These are phyloP conservation scores for Chlamydomonas reinhardtii DNA, from an alignment of 163 green algal genomes.

Conservation along the genomic window DNA sequence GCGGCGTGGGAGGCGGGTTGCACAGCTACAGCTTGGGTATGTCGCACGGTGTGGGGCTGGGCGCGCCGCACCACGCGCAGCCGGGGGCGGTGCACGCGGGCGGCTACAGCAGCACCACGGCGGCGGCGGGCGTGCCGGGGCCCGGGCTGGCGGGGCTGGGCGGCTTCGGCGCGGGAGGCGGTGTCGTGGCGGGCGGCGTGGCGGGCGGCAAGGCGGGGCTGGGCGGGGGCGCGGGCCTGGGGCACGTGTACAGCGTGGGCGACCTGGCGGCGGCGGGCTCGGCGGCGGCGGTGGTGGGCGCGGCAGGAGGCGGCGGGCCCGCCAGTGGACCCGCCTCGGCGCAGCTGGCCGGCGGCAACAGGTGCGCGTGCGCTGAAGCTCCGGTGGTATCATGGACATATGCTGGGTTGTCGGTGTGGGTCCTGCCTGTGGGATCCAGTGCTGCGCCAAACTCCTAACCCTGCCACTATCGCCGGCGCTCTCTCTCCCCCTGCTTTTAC, in stretches of 20 bases:
- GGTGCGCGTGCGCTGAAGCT: no score
- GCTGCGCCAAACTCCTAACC: no score
- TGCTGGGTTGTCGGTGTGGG: no score
- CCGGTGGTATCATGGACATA: no score
- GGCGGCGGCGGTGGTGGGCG: background rate
- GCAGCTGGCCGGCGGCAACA: no score
- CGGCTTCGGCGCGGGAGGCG: background rate
- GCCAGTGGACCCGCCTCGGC: background rate
- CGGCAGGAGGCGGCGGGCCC: background rate
- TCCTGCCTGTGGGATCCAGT: no score
- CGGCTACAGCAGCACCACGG: background rate
- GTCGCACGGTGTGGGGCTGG: background rate
- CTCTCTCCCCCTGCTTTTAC: no score
- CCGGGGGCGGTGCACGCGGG: background rate
- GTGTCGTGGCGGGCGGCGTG: background rate
- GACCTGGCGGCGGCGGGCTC: background rate
- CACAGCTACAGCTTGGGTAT: background rate
- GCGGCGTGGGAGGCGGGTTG: no score
- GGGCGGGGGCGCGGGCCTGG: background rate
- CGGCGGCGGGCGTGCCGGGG: background rate
- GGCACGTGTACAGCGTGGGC: slow-evolving; percentile 17
- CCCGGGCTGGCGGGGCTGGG: background rate
- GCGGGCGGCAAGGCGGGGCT: background rate
- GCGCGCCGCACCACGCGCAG: background rate
- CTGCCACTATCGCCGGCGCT: no score